A percentile compares a stretch with the other conserved stretches of the same genome.
Evolutionary conservation across 73 alveolate genomes (phyloP).

Genomic region (Symbiodinium natans): DNA sequence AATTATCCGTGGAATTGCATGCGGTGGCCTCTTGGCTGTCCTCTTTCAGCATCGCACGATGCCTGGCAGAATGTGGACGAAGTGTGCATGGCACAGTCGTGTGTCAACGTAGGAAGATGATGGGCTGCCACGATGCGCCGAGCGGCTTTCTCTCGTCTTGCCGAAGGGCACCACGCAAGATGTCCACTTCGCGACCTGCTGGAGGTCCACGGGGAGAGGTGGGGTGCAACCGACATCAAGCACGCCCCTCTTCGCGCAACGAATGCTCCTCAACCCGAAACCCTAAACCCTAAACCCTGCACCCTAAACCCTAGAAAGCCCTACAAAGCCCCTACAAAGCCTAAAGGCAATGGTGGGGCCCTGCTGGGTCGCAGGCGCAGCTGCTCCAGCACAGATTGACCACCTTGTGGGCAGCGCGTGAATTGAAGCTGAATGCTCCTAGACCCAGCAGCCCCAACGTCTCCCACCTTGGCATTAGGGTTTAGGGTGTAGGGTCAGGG

Average conservation of each 20-base stretch:
- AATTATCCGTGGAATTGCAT: too few relatives aligned
- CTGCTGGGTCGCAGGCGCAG: background rate
- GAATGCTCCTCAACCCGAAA: too few relatives aligned
- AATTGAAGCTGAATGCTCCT: too few relatives aligned
- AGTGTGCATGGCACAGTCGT: background rate
- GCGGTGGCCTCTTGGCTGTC: constrained; percentile 48
- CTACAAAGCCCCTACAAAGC: background rate
- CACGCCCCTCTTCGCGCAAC: too few relatives aligned
- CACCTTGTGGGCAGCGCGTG: background rate
- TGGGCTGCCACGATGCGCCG: background rate
- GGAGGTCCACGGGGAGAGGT: background rate
- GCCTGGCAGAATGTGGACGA: background rate
- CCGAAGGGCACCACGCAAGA: constrained; percentile 41
- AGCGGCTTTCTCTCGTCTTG: constrained; percentile 53
- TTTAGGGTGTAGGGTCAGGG: too few relatives aligned
- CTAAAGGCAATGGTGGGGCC: background rate
- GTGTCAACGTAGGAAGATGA: background rate
- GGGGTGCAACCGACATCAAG: too few relatives aligned
- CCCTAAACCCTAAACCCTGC: too few relatives aligned
- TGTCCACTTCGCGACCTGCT: constrained; percentile 61
- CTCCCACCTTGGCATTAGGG: too few relatives aligned
- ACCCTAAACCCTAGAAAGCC: too few relatives aligned
- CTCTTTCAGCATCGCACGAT: constrained; percentile 68
- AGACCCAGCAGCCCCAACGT: too few relatives aligned
- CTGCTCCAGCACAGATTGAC: constrained; percentile 49